Percentiles rank a stretch among this genome's conserved stretches.
phyloP scores from a whole-genome alignment of 2,329 filamentous ascomycete genomes.

The Cladosporium cucumerinum region DNA sequence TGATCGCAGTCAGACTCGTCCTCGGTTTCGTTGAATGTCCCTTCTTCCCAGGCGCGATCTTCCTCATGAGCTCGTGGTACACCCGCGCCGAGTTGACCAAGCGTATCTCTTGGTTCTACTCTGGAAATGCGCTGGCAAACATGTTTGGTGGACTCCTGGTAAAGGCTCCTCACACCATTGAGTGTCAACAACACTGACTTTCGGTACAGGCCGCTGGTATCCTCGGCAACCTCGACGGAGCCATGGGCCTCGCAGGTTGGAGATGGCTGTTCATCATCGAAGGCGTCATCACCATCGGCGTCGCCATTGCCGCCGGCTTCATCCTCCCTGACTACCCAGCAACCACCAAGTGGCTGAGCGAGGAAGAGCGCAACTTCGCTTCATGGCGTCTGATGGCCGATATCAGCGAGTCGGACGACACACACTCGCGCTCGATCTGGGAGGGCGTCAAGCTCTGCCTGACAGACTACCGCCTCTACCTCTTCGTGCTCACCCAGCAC shows the following conservation, averaged over 20 bases:
- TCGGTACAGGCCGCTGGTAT: conserved; percentile 45
- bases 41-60: conserved; percentile 44
- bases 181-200: too few relatives aligned
- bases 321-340: conserved; percentile 52
- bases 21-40: conserved; percentile 51
- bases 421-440: conserved; percentile 39
- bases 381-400: conserved; percentile 52
- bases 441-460: conserved; percentile 51
- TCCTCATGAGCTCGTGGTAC: conserved; percentile 50
- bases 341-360: conserved; percentile 51
- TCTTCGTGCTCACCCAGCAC: conserved; percentile 56
- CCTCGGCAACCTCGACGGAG: conserved; percentile 32
- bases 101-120: conserved; percentile 27
- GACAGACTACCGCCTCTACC: conserved; percentile 50
- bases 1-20: conserved; percentile 50
- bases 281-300: conserved; percentile 28
- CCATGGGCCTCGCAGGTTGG: conserved; percentile 42
- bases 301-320: conserved; percentile 33
- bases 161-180: background rate
- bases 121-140: conserved; percentile 34
- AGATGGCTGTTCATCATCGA: conserved; percentile 41
- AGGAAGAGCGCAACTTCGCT: conserved; percentile 53
- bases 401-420: conserved; percentile 44
- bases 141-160: conserved; percentile 14
- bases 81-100: conserved; percentile 43